Percentiles rank a stretch among this genome's conserved stretches.
Conservation (phyloP, 768 basidiomycete genomes). For the Lanmaoa rubissima region DNA sequence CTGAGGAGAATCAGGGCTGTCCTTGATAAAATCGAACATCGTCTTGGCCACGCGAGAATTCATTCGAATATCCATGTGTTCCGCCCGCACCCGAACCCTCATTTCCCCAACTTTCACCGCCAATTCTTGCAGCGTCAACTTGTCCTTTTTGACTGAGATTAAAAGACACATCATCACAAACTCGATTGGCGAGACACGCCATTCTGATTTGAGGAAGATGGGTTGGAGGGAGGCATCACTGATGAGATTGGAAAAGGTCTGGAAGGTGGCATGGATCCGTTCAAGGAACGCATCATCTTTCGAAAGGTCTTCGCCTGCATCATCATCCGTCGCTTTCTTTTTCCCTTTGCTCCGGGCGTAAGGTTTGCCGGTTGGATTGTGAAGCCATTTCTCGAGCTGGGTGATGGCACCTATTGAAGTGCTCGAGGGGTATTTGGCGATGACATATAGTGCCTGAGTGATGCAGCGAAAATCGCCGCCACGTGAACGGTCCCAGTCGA, state of each 20-base stretch:
- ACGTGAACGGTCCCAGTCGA: slow-evolving; percentile 51
- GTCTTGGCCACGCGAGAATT: slow-evolving; percentile 57
- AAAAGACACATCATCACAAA: slow-evolving; percentile 57
- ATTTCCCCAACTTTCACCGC: slow-evolving; percentile 47
- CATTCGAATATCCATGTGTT: slow-evolving; percentile 64
- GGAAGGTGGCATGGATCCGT: slow-evolving; percentile 42
- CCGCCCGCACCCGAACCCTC: slow-evolving; percentile 51
- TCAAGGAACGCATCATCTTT: slow-evolving; percentile 34
- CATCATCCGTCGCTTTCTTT: slow-evolving; percentile 18
- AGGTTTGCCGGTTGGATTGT: slow-evolving; percentile 16
- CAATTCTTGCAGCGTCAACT: slow-evolving; percentile 39
- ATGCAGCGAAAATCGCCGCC: slow-evolving; percentile 61
- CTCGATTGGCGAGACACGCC: slow-evolving; percentile 67
- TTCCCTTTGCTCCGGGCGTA: slow-evolving; percentile 12
- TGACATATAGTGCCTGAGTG: slow-evolving; percentile 50
- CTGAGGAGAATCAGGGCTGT: slow-evolving; percentile 4
- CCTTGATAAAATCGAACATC: slow-evolving; percentile 51
- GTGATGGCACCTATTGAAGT: slow-evolving; percentile 31
- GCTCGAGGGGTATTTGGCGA: slow-evolving; percentile 42
- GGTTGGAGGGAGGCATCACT: slow-evolving; percentile 33
- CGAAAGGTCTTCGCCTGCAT: slow-evolving; percentile 21
- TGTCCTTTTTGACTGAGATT: slow-evolving; percentile 48
- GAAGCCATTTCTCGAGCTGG: slow-evolving; percentile 53
- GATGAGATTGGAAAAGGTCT: slow-evolving; percentile 47
- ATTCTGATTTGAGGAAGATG: slow-evolving; percentile 39